Evolutionary conservation across 805 yeast species (phyloP).

Genomic region (Wickerhamomyces strasburgensis): DNA sequence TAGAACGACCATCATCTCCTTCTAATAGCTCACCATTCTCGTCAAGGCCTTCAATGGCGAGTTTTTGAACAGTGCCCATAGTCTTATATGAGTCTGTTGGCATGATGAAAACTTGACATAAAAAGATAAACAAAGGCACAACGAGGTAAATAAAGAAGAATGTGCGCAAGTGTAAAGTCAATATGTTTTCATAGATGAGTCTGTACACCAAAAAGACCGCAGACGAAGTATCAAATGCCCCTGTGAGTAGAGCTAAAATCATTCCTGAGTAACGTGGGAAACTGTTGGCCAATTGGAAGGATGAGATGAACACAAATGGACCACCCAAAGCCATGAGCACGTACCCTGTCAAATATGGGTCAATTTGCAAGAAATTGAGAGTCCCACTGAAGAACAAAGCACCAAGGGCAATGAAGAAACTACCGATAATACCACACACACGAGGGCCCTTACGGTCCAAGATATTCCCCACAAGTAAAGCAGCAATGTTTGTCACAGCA

Average conservation of each 20-base stretch:
- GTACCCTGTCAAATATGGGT: conserved; percentile 73
- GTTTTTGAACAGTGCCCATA: conserved; percentile 58
- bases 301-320: conserved; percentile 86
- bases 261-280: conserved; percentile 82
- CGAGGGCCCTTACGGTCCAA: conserved; percentile 80
- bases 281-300: conserved; percentile 84
- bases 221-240: conserved; percentile 93
- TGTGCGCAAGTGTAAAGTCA: conserved; percentile 37
- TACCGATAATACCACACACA: conserved; percentile 70
- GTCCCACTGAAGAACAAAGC: conserved; percentile 42
- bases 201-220: conserved; percentile 79
- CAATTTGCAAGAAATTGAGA: conserved; percentile 33
- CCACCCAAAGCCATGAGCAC: conserved; percentile 81
- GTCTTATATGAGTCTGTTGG: conserved; percentile 74
- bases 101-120: conserved; percentile 76
- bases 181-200: conserved; percentile 45
- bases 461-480: conserved; percentile 76
- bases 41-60: conserved; percentile 69
- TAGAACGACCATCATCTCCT: conserved; percentile 34
- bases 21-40: conserved; percentile 52
- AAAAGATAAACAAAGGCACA: conserved; percentile 73
- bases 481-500: conserved; percentile 77
- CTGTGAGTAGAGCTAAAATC: conserved; percentile 76
- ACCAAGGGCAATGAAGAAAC: conserved; percentile 53
- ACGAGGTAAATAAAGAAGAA: conserved; percentile 66